Evolutionary conservation across 2,329 filamentous ascomycete genomes (phyloP).

Genomic region (Cercospora sp.): DNA sequence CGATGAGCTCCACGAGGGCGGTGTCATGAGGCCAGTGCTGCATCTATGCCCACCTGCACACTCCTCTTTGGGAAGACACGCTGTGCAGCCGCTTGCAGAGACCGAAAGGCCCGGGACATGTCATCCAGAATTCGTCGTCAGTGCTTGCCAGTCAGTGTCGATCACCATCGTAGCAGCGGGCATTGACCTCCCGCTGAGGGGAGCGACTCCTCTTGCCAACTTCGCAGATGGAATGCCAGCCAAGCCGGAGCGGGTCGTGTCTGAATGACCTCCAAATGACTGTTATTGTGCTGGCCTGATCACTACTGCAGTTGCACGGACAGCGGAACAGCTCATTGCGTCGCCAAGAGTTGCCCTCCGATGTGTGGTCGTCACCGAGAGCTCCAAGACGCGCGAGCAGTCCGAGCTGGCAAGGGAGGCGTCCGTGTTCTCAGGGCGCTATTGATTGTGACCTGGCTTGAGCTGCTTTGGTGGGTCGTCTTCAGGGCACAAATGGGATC

Average conservation of each 20-base stretch:
- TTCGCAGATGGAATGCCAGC: background rate
- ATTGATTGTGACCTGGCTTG: background rate
- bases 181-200: background rate
- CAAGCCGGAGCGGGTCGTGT: background rate
- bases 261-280: background rate
- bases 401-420: background rate
- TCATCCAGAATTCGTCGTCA: background rate
- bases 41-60: background rate
- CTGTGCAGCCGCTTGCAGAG: background rate
- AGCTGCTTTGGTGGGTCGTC: background rate
- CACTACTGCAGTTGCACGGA: constrained; percentile 3
- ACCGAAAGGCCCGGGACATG: background rate
- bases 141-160: background rate
- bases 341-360: background rate
- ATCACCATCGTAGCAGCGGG: background rate
- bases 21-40: background rate
- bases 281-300: background rate
- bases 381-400: background rate
- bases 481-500: background rate
- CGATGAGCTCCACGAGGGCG: background rate
- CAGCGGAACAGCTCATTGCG: background rate
- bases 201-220: background rate
- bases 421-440: background rate
- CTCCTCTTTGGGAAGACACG: background rate
- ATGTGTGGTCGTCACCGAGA: background rate